A percentile compares a stretch with the other conserved stretches of the same genome.
These are phyloP conservation scores for Fusarium sambucinum DNA, from an alignment of 2,329 filamentous ascomycete species.

Conservation along the genomic window DNA sequence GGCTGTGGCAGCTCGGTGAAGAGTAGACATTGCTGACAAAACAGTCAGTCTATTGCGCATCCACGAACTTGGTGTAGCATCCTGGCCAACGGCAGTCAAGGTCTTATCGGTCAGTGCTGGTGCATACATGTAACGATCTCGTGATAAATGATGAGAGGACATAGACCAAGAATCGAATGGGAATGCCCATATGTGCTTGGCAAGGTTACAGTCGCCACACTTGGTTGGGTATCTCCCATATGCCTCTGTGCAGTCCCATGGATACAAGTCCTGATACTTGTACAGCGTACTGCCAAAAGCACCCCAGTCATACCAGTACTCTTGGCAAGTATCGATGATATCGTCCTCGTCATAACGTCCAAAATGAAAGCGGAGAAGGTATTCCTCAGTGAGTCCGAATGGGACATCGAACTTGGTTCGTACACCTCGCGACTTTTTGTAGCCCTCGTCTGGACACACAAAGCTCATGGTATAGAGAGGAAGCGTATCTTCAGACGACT, in stretches of 20 bases:
- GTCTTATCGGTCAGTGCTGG: constrained; percentile 20
- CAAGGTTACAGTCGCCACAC: constrained; percentile 57
- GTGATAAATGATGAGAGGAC: constrained; percentile 53
- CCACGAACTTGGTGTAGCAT: constrained; percentile 49
- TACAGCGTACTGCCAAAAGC: constrained; percentile 56
- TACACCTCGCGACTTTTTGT: constrained; percentile 41
- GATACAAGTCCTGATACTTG: constrained; percentile 57
- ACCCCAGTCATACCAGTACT: constrained; percentile 63
- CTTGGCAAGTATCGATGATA: constrained; percentile 57
- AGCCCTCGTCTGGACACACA: constrained; percentile 50
- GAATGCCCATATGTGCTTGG: constrained; percentile 60
- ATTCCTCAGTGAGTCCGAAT: constrained; percentile 58
- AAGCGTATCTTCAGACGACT: not conserved
- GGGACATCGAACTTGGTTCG: constrained; percentile 55
- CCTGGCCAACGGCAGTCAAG: constrained; percentile 28
- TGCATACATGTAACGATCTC: constrained; percentile 54
- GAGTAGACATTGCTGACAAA: constrained; percentile 50
- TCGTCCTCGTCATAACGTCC: constrained; percentile 57
- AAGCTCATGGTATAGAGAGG: constrained; percentile 58
- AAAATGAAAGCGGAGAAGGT: constrained; percentile 55
- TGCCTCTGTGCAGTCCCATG: constrained; percentile 62
- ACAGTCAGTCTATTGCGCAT: constrained; percentile 53
- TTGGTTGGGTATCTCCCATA: constrained; percentile 53
- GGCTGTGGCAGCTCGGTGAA: constrained; percentile 51
- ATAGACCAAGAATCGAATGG: constrained; percentile 61